phyloP scores from a whole-genome alignment of 164 flowering plant species.

The Paratinospora sagittata region DNA sequence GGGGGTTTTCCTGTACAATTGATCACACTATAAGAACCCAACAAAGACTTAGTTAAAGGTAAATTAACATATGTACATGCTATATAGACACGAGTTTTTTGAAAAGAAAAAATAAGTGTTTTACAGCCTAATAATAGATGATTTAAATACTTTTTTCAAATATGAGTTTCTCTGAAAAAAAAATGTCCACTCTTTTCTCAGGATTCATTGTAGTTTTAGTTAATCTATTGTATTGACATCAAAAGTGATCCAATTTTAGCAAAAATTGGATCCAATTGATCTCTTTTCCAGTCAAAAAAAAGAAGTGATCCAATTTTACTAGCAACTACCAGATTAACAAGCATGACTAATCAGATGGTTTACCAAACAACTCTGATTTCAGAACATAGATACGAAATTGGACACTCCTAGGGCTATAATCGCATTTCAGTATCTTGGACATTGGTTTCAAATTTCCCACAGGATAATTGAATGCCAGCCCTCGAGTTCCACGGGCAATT shows the following conservation, averaged over 20 bases:
- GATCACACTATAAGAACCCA: background rate
- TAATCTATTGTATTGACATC: too few relatives aligned
- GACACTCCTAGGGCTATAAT: background rate
- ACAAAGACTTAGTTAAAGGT: background rate
- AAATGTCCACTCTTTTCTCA: too few relatives aligned
- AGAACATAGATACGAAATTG: background rate
- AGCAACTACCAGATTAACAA: too few relatives aligned
- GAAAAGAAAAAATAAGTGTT: too few relatives aligned
- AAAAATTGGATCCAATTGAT: too few relatives aligned
- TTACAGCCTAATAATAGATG: too few relatives aligned
- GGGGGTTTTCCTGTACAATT: conserved; percentile 49
- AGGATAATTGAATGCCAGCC: background rate
- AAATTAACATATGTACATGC: background rate
- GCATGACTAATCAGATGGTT: background rate
- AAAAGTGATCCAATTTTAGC: too few relatives aligned
- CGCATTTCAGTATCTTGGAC: background rate
- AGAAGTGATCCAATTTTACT: too few relatives aligned
- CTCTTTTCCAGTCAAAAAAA: too few relatives aligned
- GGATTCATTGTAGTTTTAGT: too few relatives aligned
- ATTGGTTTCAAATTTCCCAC: background rate
- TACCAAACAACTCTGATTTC: background rate
- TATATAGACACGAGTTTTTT: background rate
- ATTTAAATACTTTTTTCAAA: too few relatives aligned
- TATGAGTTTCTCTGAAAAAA: too few relatives aligned
- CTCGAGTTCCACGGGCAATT: background rate